Percentiles rank a stretch among this genome's conserved stretches.
Conservation (phyloP, 371 early-diverging fungal species). For the Lichtheimia ramosa region DNA sequence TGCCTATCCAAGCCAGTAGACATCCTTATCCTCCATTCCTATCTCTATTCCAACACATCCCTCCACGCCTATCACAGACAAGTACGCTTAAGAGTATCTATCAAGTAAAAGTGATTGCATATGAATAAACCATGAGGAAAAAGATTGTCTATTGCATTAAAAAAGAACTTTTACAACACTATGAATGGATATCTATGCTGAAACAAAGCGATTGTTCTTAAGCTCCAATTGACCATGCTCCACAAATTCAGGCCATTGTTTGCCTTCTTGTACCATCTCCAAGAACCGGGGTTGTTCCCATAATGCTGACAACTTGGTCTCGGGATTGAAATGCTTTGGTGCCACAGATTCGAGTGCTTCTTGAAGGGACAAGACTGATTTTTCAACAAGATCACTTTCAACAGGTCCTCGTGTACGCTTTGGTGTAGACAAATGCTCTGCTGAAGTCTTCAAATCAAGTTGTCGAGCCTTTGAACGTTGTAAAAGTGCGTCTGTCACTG, state of each 20-base stretch:
- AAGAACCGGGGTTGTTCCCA: conserved; percentile 51
- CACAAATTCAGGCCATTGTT: conserved; percentile 47
- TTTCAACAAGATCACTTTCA: conserved; percentile 40
- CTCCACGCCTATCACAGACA: too few species aligned
- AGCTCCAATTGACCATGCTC: conserved; percentile 48
- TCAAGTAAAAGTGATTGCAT: too few species aligned
- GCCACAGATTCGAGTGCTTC: conserved; percentile 39
- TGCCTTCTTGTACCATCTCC: conserved; percentile 35
- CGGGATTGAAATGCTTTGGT: conserved; percentile 17
- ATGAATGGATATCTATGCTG: neutral
- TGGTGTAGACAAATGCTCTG: conserved; percentile 43
- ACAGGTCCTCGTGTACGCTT: conserved; percentile 46
- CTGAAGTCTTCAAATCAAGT: conserved; percentile 30
- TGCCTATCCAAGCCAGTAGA: too few species aligned
- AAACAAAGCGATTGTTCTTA: conserved; percentile 43
- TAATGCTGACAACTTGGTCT: conserved; percentile 32
- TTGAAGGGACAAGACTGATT: conserved; percentile 37
- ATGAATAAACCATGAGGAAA: too few species aligned
- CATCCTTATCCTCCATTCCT: too few species aligned
- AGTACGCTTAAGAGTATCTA: too few species aligned
- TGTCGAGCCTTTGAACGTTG: conserved; percentile 44
- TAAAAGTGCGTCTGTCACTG: conserved; percentile 60
- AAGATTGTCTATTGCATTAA: too few species aligned
- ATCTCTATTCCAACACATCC: too few species aligned
- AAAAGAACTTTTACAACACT: too few species aligned